Percentiles rank a stretch among this genome's conserved stretches.
These are phyloP conservation scores for Neoarthrinium moseri DNA, from an alignment of 2,329 filamentous ascomycete genomes.

Conservation along the genomic window DNA sequence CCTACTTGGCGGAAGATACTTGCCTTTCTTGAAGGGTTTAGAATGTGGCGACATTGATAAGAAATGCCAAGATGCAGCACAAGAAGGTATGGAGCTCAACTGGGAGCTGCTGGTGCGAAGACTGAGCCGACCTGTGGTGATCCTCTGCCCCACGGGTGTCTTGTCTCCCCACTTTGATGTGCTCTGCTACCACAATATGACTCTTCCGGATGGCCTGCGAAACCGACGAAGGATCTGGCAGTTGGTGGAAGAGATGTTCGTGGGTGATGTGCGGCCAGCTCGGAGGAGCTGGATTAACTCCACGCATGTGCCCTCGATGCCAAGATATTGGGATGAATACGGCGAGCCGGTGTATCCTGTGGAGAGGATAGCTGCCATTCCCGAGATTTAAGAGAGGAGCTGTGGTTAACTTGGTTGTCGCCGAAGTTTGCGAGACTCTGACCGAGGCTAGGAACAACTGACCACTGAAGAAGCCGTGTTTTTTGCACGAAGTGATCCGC, in stretches of 20 bases:
- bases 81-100: constrained; percentile 8
- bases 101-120: constrained; percentile 20
- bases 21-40: constrained; percentile 17
- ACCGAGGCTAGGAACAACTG: no score
- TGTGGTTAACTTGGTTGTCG: no score
- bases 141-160: no score
- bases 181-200: constrained; percentile 5
- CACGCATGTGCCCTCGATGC: constrained; percentile 8
- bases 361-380: constrained; percentile 2
- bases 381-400: no score
- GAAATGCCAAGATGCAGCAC: constrained; percentile 3
- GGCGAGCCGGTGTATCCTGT: constrained; percentile 13
- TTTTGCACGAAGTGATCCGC: no score
- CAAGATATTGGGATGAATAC: constrained; percentile 18
- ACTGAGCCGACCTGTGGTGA: constrained; percentile 18
- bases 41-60: constrained; percentile 8
- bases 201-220: constrained; percentile 14
- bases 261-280: constrained; percentile 17
- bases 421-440: no score
- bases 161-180: constrained; percentile 7
- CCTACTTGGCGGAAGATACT: constrained; percentile 11
- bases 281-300: constrained; percentile 2
- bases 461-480: no score
- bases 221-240: constrained; percentile 20
- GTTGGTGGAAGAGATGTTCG: constrained; percentile 19